Percentiles rank a stretch among this genome's conserved stretches.
Evolutionary conservation across 164 flowering plant species (phyloP).

Genomic region (Vitis rotundifolia): DNA sequence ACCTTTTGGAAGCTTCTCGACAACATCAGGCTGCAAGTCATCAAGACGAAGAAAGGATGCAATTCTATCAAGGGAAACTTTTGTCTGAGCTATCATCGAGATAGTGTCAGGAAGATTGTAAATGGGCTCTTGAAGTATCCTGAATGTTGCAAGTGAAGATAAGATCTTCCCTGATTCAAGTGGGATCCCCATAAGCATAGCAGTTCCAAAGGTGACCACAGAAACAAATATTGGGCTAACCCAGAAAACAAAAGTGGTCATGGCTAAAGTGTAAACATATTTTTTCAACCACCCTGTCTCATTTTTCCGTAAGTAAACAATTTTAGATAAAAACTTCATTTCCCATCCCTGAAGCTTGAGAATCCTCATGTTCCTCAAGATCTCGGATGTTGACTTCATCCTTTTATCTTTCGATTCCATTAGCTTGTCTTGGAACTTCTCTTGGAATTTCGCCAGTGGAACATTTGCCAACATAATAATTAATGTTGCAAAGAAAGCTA

Average conservation of each 20-base stretch:
- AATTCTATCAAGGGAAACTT: conserved; percentile 56
- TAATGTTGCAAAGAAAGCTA: conserved; percentile 33
- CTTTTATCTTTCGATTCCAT: conserved; percentile 60
- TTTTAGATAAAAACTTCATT: conserved; percentile 51
- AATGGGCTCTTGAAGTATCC: conserved; percentile 55
- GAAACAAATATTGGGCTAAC: conserved; percentile 49
- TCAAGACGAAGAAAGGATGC: conserved; percentile 43
- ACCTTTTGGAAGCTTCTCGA: conserved; percentile 32
- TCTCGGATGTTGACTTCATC: conserved; percentile 53
- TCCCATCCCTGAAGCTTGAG: conserved; percentile 72
- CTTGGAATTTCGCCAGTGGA: conserved; percentile 40
- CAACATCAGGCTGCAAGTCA: conserved; percentile 32
- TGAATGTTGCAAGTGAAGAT: conserved; percentile 53
- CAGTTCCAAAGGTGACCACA: conserved; percentile 47
- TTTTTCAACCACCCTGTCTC: conserved; percentile 44
- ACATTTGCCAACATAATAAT: conserved; percentile 40
- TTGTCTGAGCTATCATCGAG: conserved; percentile 47
- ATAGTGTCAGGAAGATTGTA: conserved; percentile 46
- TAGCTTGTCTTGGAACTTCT: conserved; percentile 40
- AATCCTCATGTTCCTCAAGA: conserved; percentile 56
- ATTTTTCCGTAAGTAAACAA: conserved; percentile 30
- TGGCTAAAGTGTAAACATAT: conserved; percentile 33
- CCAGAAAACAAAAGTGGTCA: conserved; percentile 35
- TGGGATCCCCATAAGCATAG: conserved; percentile 46
- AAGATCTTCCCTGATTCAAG: conserved; percentile 50